These are phyloP conservation scores for Rhizomucor pusillus DNA, from an alignment of 371 early-diverging fungal genomes.

Conservation along the genomic window DNA sequence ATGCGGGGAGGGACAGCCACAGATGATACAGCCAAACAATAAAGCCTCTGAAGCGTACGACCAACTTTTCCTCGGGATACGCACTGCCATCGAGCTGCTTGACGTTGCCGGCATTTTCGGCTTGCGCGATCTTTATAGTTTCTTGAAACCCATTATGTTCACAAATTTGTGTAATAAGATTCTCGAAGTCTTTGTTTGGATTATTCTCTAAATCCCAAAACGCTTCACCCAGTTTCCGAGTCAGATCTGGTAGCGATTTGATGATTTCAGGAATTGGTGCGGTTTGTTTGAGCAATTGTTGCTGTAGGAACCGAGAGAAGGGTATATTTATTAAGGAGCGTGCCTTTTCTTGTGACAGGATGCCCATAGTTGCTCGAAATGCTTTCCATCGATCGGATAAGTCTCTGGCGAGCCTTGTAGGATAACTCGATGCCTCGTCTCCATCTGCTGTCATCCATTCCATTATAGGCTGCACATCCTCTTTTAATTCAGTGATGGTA, in stretches of 20 bases:
- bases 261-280: constrained; percentile 25
- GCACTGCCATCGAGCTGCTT: constrained; percentile 32
- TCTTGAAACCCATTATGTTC: constrained; percentile 30
- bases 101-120: constrained; percentile 29
- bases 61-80: constrained; percentile 36
- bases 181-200: constrained; percentile 10
- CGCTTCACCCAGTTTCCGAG: constrained; percentile 21
- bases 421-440: constrained; percentile 3
- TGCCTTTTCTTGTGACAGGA: constrained; percentile 8
- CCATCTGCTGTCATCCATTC: neutral
- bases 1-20: constrained; percentile 29
- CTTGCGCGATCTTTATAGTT: constrained; percentile 33
- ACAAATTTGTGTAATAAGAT: constrained; percentile 31
- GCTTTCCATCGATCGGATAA: constrained; percentile 35
- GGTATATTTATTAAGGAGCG: constrained; percentile 5
- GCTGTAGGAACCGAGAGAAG: constrained; percentile 13
- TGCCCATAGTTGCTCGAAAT: constrained; percentile 14
- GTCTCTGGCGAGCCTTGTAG: constrained; percentile 11
- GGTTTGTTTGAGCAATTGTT: constrained; percentile 14
- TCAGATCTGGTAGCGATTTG: constrained; percentile 27
- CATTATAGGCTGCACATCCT: neutral
- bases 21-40: constrained; percentile 38
- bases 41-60: constrained; percentile 29
- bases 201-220: constrained; percentile 24
- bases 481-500: neutral